A percentile compares a stretch with the other conserved stretches of the same genome.
Conservation (phyloP, 2,329 filamentous ascomycete species). For the Sporothrix euskadiensis region DNA sequence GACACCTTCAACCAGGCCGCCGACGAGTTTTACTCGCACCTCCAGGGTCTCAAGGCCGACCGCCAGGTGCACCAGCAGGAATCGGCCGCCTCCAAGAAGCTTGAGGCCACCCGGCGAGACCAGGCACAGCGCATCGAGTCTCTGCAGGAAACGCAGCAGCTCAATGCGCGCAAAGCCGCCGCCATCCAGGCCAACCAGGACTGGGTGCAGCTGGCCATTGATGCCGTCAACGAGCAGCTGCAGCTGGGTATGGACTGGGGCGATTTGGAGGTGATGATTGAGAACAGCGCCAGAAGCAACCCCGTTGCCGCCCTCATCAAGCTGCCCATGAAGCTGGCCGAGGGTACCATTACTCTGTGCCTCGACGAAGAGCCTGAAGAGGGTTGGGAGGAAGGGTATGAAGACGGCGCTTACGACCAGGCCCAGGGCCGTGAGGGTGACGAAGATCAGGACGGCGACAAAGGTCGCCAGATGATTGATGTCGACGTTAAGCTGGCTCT, state of each 20-base stretch:
- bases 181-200: constrained; percentile 90
- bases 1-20: constrained; percentile 89
- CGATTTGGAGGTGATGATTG: constrained; percentile 83
- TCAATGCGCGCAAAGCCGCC: constrained; percentile 84
- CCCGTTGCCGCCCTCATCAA: constrained; percentile 85
- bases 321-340: constrained; percentile 82
- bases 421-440: constrained; percentile 53
- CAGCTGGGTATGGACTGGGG: constrained; percentile 97
- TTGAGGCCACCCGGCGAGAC: constrained; percentile 80
- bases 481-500: constrained; percentile 84
- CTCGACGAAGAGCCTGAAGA: constrained; percentile 69
- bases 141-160: constrained; percentile 74
- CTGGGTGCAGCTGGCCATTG: constrained; percentile 87
- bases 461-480: constrained; percentile 50
- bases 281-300: constrained; percentile 81
- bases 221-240: constrained; percentile 88
- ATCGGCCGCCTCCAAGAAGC: constrained; percentile 74
- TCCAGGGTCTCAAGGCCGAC: constrained; percentile 90
- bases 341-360: constrained; percentile 81
- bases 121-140: constrained; percentile 84
- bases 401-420: constrained; percentile 54
- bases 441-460: constrained; percentile 38
- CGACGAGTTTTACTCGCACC: constrained; percentile 94
- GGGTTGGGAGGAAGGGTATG: constrained; percentile 50
- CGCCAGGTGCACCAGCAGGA: constrained; percentile 81